Evolutionary conservation across 805 yeast genomes (phyloP).

Genomic region (Sugiyamaella lignohabitans): DNA sequence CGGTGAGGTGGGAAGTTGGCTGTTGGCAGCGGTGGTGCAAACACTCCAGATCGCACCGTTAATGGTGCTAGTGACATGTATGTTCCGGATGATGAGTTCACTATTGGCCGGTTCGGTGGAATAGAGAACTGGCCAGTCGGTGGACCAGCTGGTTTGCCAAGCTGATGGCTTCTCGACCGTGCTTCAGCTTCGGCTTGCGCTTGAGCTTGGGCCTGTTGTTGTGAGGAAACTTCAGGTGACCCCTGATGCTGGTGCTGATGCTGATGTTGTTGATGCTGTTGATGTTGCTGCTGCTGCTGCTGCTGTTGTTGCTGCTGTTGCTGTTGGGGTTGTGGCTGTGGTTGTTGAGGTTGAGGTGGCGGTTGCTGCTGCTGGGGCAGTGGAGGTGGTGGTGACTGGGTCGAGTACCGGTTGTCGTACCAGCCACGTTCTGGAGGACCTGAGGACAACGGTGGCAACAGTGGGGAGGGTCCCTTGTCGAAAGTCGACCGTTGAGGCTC

Average conservation of each 20-base stretch:
- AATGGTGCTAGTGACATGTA: neutral
- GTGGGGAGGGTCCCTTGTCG: neutral
- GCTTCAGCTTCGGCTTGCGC: neutral
- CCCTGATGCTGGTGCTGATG: too few species aligned
- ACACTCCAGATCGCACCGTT: neutral
- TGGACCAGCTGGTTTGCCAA: neutral
- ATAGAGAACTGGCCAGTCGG: neutral
- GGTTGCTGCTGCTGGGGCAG: neutral
- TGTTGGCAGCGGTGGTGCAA: neutral
- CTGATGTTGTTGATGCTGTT: too few species aligned
- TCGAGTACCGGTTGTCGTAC: neutral
- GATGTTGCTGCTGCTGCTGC: slow-evolving; percentile 1
- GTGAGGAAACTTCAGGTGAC: neutral
- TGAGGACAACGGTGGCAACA: neutral
- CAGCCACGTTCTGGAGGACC: neutral
- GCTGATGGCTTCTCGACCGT: neutral
- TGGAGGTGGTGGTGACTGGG: neutral
- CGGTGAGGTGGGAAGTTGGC: neutral
- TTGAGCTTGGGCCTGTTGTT: neutral
- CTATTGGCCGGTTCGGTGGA: neutral
- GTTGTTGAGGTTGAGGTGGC: slow-evolving; percentile 6
- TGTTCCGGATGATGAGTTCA: neutral
- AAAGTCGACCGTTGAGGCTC: neutral
- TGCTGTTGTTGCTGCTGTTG: neutral
- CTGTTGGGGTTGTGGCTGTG: neutral